Percentiles rank a stretch among this genome's conserved stretches.
These are phyloP conservation scores for Sphenostylis stenocarpa DNA, from an alignment of 306 rosid genomes.

Conservation along the genomic window DNA sequence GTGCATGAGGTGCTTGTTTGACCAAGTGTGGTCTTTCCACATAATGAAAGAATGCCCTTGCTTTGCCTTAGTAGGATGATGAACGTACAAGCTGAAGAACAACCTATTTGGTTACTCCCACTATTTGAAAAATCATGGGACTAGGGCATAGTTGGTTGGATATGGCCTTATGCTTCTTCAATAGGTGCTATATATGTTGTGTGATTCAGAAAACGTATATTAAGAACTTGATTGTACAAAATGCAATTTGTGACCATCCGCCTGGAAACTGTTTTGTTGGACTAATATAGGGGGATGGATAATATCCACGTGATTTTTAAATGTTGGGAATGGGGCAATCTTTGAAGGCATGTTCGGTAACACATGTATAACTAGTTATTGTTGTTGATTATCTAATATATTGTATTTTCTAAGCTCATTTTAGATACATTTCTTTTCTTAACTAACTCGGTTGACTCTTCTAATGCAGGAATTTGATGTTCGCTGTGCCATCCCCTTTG, in stretches of 20 bases:
- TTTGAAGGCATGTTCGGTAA: conserved; percentile 6
- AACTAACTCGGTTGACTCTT: conserved; percentile 32
- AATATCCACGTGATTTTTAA: not conserved
- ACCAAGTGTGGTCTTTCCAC: not conserved
- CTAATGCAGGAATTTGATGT: conserved; percentile 81
- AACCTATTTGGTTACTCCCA: conserved; percentile 1
- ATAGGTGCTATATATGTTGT: conserved; percentile 8
- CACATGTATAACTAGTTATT: not conserved
- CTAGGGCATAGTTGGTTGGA: not conserved
- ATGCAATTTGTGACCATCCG: conserved; percentile 5
- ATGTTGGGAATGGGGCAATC: not conserved
- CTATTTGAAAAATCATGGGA: conserved; percentile 1
- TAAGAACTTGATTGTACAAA: not conserved
- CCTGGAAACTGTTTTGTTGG: conserved; percentile 19
- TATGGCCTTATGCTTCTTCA: not conserved
- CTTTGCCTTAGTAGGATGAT: conserved; percentile 11
- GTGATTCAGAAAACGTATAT: not conserved
- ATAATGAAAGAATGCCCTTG: not conserved
- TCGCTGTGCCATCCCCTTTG: conserved; percentile 83
- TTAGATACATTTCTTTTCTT: not conserved
- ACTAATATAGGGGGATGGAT: not conserved
- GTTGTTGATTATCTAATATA: not conserved
- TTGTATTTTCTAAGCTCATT: not conserved
- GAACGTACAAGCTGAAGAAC: not conserved
- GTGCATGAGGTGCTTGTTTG: conserved; percentile 4